phyloP scores from a whole-genome alignment of 1,139 yeast genomes.

The Zhuliangozyma parablackwelliae region DNA sequence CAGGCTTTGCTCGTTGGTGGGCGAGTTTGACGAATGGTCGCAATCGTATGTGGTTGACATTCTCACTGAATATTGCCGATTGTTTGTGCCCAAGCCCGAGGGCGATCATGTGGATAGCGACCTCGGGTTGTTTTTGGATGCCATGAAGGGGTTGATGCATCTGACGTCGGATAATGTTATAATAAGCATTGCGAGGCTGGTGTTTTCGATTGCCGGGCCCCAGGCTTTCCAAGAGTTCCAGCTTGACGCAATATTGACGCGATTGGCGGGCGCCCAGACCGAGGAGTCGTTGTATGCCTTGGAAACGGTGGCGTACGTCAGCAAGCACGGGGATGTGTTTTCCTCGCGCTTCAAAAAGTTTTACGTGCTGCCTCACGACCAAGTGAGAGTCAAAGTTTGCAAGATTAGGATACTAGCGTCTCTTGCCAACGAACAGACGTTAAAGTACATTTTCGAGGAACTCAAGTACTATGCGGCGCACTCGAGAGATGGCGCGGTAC shows the following conservation, averaged over 20 bases:
- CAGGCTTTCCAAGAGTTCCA: conserved; percentile 42
- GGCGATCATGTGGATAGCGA: conserved; percentile 48
- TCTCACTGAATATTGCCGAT: conserved; percentile 61
- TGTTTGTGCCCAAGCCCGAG: conserved; percentile 53
- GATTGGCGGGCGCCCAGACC: conserved; percentile 30
- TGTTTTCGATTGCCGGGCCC: conserved; percentile 52
- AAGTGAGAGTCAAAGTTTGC: conserved; percentile 37
- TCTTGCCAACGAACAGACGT: conserved; percentile 50
- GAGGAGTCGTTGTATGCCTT: conserved; percentile 34
- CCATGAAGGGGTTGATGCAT: conserved; percentile 41
- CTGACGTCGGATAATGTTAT: conserved; percentile 59
- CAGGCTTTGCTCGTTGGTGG: conserved; percentile 51
- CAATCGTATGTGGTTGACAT: conserved; percentile 59
- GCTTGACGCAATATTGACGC: conserved; percentile 48
- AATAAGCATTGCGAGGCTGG: conserved; percentile 55
- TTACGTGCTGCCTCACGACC: conserved; percentile 58
- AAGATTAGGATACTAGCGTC: conserved; percentile 66
- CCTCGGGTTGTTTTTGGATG: conserved; percentile 46
- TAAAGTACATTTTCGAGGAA: conserved; percentile 55
- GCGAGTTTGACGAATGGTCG: conserved; percentile 72
- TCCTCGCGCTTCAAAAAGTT: conserved; percentile 48
- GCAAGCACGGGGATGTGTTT: conserved; percentile 42
- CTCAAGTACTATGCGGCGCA: conserved; percentile 60
- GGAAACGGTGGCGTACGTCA: conserved; percentile 37
- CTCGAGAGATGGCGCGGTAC: conserved; percentile 27